Evolutionary conservation across 139 green algal genomes (phyloP).

Genomic region (Edaphochlamys debaryana): DNA sequence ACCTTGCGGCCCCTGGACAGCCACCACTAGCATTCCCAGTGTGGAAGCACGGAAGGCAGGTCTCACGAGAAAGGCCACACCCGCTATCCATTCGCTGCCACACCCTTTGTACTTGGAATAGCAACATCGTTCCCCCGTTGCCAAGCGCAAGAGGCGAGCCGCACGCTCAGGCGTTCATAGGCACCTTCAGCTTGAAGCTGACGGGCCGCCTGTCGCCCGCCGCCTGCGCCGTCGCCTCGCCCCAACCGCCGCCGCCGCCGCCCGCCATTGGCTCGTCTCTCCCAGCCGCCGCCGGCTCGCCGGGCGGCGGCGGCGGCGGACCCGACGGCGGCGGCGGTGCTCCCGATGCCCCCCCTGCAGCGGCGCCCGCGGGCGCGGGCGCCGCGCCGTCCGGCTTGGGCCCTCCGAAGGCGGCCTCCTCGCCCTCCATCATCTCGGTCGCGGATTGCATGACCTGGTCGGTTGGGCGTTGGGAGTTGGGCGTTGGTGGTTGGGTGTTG

Average conservation of each 20-base stretch:
- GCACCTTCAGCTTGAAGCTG: constrained; percentile 34
- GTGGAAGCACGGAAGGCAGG: no score
- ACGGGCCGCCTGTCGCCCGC: no score
- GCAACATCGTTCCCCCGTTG: no score
- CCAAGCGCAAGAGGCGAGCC: no score
- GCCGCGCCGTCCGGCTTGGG: not conserved
- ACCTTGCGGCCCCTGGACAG: no score
- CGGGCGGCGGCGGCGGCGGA: not conserved
- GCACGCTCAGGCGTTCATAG: not conserved
- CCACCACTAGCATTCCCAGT: no score
- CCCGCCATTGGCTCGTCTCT: no score
- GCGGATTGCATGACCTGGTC: constrained; percentile 24
- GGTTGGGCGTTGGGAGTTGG: no score
- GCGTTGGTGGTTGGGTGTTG: no score
- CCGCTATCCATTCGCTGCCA: no score
- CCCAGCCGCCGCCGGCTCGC: not conserved
- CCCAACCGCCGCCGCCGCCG: not conserved
- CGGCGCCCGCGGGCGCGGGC: not conserved
- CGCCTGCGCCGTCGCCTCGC: not conserved
- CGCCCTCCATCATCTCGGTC: constrained; percentile 21
- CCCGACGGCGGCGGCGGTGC: not conserved
- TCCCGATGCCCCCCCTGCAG: not conserved
- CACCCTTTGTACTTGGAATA: no score
- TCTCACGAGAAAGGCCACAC: no score
- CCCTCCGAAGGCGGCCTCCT: constrained; percentile 1